Percentiles rank a stretch among this genome's conserved stretches.
These are phyloP conservation scores for Polyporus arcularius DNA, from an alignment of 768 basidiomycete genomes.

Conservation along the genomic window DNA sequence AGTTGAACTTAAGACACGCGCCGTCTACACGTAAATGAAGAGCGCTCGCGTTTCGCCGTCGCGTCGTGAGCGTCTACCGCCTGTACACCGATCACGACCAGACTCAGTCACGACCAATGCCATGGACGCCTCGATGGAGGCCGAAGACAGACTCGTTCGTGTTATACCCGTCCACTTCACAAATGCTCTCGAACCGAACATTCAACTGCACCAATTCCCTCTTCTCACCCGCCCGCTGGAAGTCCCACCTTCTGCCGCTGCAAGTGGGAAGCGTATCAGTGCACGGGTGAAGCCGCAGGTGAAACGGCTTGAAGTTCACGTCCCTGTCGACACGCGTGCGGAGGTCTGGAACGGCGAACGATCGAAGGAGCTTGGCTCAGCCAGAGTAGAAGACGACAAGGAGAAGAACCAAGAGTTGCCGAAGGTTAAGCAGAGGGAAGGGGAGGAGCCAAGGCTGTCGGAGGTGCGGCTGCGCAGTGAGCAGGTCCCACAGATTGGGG, in stretches of 20 bases:
- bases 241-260: slow-evolving; percentile 70
- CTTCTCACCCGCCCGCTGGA: slow-evolving; percentile 73
- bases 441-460: slow-evolving; percentile 60
- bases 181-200: slow-evolving; percentile 55
- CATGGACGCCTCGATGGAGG: slow-evolving; percentile 16
- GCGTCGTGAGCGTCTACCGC: background rate
- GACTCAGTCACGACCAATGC: no score
- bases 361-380: slow-evolving; percentile 63
- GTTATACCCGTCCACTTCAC: slow-evolving; percentile 75
- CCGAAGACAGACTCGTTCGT: slow-evolving; percentile 63
- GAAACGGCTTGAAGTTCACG: slow-evolving; percentile 71
- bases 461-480: slow-evolving; percentile 78
- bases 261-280: slow-evolving; percentile 74
- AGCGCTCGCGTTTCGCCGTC: no score
- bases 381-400: slow-evolving; percentile 70
- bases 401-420: slow-evolving; percentile 69
- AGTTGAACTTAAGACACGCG: no score
- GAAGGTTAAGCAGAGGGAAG: slow-evolving; percentile 45
- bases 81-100: background rate
- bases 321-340: slow-evolving; percentile 77
- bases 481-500: slow-evolving; percentile 60
- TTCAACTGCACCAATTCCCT: slow-evolving; percentile 84
- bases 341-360: slow-evolving; percentile 82
- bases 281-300: slow-evolving; percentile 70
- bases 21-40: no score